Percentiles rank a stretch among this genome's conserved stretches.
These are phyloP conservation scores for Crithidia acanthocephali DNA, from an alignment of 208 protist species.

Conservation along the genomic window DNA sequence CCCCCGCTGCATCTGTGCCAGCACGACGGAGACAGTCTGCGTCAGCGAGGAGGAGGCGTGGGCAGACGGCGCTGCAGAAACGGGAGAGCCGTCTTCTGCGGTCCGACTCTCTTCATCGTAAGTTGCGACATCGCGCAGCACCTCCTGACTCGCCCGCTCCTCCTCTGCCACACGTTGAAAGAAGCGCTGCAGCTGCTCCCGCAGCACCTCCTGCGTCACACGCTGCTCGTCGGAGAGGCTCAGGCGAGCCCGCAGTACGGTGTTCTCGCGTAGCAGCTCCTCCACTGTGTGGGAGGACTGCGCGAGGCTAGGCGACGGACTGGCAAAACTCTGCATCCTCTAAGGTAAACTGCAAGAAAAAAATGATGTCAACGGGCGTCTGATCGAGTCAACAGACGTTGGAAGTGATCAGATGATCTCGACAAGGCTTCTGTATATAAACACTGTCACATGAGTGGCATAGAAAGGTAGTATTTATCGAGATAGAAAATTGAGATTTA, in stretches of 20 bases:
- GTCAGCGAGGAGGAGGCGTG: not conserved
- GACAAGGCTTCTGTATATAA: too few species aligned
- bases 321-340: not conserved
- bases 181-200: conserved; percentile 55
- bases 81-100: conserved; percentile 6
- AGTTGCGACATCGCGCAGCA: not conserved
- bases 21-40: conserved; percentile 20
- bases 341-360: too few species aligned
- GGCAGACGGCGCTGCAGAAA: not conserved
- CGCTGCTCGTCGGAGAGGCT: conserved; percentile 57
- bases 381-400: too few species aligned
- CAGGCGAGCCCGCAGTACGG: conserved; percentile 43
- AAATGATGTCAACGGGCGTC: too few species aligned
- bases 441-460: too few species aligned
- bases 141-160: conserved; percentile 14
- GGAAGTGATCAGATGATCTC: too few species aligned
- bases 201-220: conserved; percentile 55
- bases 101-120: conserved; percentile 10
- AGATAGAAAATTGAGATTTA: too few species aligned
- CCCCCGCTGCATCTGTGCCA: conserved; percentile 43
- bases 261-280: conserved; percentile 70
- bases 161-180: conserved; percentile 50
- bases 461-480: too few species aligned
- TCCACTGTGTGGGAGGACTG: conserved; percentile 7
- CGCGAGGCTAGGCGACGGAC: not conserved